phyloP scores from a whole-genome alignment of 2,329 filamentous ascomycete genomes.

The Alternaria longipes region DNA sequence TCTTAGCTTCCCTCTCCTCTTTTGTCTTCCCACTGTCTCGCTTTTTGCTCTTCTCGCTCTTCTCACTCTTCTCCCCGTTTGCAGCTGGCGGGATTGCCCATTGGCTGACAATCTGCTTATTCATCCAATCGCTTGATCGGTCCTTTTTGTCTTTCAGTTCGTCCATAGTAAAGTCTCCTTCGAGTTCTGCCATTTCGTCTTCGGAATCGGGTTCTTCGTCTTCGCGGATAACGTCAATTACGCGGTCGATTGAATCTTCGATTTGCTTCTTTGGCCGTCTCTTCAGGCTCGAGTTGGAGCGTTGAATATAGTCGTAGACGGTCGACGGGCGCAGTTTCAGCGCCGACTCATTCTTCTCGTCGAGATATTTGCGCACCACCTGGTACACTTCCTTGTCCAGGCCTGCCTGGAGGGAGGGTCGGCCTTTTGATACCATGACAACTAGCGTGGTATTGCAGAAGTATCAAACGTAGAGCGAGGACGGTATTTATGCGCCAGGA shows the following conservation, averaged over 20 bases:
- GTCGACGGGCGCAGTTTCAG: constrained; percentile 65
- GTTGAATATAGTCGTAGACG: constrained; percentile 82
- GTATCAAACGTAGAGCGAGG: not conserved
- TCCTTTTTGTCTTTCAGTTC: constrained; percentile 32
- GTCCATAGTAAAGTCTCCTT: constrained; percentile 49
- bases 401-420: constrained; percentile 48
- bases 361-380: constrained; percentile 78
- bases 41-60: constrained; percentile 51
- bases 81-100: constrained; percentile 57
- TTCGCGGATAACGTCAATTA: constrained; percentile 74
- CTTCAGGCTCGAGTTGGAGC: constrained; percentile 86
- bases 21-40: constrained; percentile 62
- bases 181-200: constrained; percentile 60
- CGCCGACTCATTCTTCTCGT: constrained; percentile 62
- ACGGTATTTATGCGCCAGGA: not conserved
- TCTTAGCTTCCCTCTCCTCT: constrained; percentile 73
- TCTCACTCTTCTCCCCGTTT: constrained; percentile 45
- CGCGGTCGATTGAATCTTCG: constrained; percentile 85
- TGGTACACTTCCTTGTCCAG: constrained; percentile 71
- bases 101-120: constrained; percentile 68
- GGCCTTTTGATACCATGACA: constrained; percentile 40
- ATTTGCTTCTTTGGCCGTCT: constrained; percentile 82
- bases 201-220: constrained; percentile 64
- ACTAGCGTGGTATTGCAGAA: not conserved
- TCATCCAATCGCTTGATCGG: constrained; percentile 66